These are phyloP conservation scores for Abrus precatorius DNA, from an alignment of 306 rosid species.

Conservation along the genomic window DNA sequence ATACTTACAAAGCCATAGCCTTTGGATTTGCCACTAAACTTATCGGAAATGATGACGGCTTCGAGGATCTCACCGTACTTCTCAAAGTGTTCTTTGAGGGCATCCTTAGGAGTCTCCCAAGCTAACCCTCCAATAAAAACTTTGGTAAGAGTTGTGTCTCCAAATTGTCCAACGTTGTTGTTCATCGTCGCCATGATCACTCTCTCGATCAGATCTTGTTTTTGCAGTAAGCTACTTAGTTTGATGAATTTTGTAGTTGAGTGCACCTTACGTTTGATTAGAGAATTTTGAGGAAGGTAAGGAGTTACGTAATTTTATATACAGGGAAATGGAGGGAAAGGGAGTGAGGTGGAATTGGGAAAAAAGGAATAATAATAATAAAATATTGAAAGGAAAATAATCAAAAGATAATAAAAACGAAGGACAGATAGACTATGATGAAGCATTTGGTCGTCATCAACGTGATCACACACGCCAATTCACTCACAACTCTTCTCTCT, in stretches of 20 bases:
- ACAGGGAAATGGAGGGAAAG: conserved; percentile 17
- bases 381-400: not conserved
- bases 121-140: conserved; percentile 90
- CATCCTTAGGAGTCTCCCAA: conserved; percentile 93
- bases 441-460: conserved; percentile 54
- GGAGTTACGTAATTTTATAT: conserved; percentile 25
- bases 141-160: conserved; percentile 84
- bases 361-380: conserved; percentile 32
- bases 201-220: conserved; percentile 3
- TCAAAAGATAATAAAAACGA: conserved; percentile 43
- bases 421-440: conserved; percentile 61
- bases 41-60: conserved; percentile 90
- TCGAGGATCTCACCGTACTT: conserved; percentile 87
- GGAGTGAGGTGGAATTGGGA: conserved; percentile 25
- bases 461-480: conserved; percentile 57
- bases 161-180: conserved; percentile 58
- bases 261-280: conserved; percentile 5
- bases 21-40: conserved; percentile 88
- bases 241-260: not conserved
- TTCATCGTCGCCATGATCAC: conserved; percentile 45
- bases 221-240: not conserved
- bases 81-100: conserved; percentile 68
- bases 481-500: not conserved
- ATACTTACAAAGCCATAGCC: conserved; percentile 91
- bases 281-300: conserved; percentile 28